These are phyloP conservation scores for Amanita phalloides DNA, from an alignment of 768 basidiomycete species.

Conservation along the genomic window DNA sequence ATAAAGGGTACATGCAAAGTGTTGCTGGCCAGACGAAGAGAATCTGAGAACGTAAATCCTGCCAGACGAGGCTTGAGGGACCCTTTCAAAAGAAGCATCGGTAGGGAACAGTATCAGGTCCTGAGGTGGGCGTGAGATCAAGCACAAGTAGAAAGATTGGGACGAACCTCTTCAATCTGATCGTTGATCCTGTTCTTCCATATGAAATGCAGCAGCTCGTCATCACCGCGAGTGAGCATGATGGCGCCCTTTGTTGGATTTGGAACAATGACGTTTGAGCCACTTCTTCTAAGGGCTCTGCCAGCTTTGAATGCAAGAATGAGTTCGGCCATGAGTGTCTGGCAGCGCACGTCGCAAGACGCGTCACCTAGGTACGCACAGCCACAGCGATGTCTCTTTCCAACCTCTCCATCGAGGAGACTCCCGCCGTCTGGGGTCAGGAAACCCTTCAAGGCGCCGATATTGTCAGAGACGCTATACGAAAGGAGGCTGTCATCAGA, in stretches of 20 bases:
- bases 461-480: constrained; percentile 64
- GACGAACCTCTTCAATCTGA: constrained; percentile 48
- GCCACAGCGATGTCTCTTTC: constrained; percentile 33
- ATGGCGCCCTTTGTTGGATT: constrained; percentile 65
- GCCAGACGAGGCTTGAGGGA: constrained; percentile 51
- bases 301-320: constrained; percentile 60
- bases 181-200: constrained; percentile 69
- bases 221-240: constrained; percentile 56
- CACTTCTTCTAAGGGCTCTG: constrained; percentile 58
- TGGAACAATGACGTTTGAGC: constrained; percentile 59
- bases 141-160: neutral
- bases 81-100: constrained; percentile 75
- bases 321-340: constrained; percentile 23
- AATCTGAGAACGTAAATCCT: constrained; percentile 86
- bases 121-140: constrained; percentile 22
- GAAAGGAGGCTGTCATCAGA: constrained; percentile 71
- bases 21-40: constrained; percentile 78
- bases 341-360: constrained; percentile 8
- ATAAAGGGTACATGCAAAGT: constrained; percentile 57
- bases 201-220: constrained; percentile 66
- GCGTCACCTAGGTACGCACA: constrained; percentile 18
- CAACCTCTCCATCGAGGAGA: constrained; percentile 25
- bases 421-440: constrained; percentile 40
- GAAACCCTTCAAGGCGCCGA: constrained; percentile 38
- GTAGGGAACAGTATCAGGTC: constrained; percentile 83